phyloP scores from a whole-genome alignment of 2,329 filamentous ascomycete species.

The Colletotrichum spinosum region DNA sequence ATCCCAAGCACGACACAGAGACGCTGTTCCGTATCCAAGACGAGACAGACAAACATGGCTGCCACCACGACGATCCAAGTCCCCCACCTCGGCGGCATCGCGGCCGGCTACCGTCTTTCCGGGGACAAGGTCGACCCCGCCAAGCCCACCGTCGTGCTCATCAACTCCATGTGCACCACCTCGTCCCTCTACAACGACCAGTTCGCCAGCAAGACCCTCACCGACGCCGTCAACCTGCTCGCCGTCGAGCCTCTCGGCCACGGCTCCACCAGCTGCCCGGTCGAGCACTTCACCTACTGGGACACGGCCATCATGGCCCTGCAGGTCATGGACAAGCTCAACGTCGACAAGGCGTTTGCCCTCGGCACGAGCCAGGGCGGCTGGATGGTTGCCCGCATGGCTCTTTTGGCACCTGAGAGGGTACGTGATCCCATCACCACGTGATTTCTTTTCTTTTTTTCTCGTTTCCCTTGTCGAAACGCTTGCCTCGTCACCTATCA shows the following conservation, averaged over 20 bases:
- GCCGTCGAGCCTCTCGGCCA: conserved; percentile 66
- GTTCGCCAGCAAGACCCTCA: conserved; percentile 54
- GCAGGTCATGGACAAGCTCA: conserved; percentile 65
- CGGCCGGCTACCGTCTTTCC: conserved; percentile 57
- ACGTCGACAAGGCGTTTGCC: conserved; percentile 59
- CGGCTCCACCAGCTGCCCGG: conserved; percentile 55
- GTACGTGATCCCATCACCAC: conserved; percentile 45
- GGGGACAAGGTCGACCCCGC: conserved; percentile 56
- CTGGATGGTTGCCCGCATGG: conserved; percentile 63
- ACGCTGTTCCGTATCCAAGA: background rate
- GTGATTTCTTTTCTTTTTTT: background rate
- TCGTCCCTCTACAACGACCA: conserved; percentile 58
- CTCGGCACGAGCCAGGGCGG: conserved; percentile 65
- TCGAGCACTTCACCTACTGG: conserved; percentile 67
- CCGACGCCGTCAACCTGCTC: conserved; percentile 58
- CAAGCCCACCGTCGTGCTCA: conserved; percentile 63
- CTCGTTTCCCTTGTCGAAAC: background rate
- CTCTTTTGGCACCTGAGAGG: conserved; percentile 60
- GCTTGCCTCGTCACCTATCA: no score
- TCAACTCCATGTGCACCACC: conserved; percentile 65
- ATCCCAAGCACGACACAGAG: background rate
- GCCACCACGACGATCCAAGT: conserved; percentile 57
- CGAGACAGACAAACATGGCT: conserved; percentile 43
- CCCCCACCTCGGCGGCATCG: conserved; percentile 61
- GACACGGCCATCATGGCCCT: conserved; percentile 65